Base-by-base conservation (phyloP, 371 early-diverging fungal species). In the Amoeboradix gromovi region DNA sequence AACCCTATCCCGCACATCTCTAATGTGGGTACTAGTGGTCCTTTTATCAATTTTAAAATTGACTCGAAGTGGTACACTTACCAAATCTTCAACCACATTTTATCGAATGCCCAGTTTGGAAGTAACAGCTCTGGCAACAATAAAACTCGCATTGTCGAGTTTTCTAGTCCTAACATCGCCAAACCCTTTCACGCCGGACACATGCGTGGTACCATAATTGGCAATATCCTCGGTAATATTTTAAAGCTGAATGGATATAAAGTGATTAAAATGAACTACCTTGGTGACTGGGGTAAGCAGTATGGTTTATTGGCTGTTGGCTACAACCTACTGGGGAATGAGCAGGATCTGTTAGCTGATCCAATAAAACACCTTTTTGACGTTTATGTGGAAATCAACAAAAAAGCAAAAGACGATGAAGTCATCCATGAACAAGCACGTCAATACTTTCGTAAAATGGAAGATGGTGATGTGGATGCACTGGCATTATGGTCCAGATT, bases 211-310 rank as follows among this genome's bases (percentile, higher is more conserved):
- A 98, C 99, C 1, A 93, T 98, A 72, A 85, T 98, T 71, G 99
- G 99, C 31, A 92, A 91, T 76, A 95, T 95, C 80, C 80, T 95
- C 30, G 79, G 81, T 72, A 87, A 90, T 32, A 81, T 91, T 16
- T 82, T 88, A 77, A 80, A 83, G 70, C 89, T 89, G 29, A 83
- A 86, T 74, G 98, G 98, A 5, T 92, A 88, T 77, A 81, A 86
- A 17, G 85, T 86, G 0, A 77, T 88, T 66, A 82, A 88, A 28
- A 89, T 98, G 75, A 99, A 99, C 81, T 98, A 98, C 79, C 82
- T 99, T 30, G 99, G 99, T 32, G 99, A 99, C 79, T 99, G 99
- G 99, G 99, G 99, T 68, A 99, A 98, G 75, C 99, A 98, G 78
- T 98, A 94, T 79, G 99, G 92, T 30, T 78, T 98, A 68, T 80